A percentile compares a stretch with the other conserved stretches of the same genome.
These are phyloP conservation scores for Hevea brasiliensis DNA, from an alignment of 345 rosid species.

Conservation along the genomic window DNA sequence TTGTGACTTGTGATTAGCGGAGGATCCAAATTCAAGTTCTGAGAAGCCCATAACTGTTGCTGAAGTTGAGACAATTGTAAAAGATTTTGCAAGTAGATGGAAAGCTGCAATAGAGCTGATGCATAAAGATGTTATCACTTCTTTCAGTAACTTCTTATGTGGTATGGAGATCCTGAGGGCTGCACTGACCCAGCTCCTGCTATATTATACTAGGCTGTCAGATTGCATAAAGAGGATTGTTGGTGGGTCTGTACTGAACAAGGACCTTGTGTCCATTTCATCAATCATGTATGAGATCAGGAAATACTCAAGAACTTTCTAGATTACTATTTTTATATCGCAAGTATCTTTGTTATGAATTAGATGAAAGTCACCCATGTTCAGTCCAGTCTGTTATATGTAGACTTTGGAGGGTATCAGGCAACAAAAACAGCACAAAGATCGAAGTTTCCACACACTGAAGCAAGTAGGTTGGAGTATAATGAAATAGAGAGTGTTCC, in stretches of 20 bases:
- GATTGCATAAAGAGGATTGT: conserved; percentile 75
- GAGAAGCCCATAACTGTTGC: conserved; percentile 67
- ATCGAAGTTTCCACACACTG: background rate
- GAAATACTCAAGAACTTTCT: conserved; percentile 91
- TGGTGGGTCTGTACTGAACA: conserved; percentile 85
- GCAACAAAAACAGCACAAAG: background rate
- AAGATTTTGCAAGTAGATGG: conserved; percentile 90
- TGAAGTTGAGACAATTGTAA: conserved; percentile 84
- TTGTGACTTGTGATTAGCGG: conserved; percentile 46
- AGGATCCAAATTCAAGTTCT: conserved; percentile 62
- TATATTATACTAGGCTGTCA: conserved; percentile 87
- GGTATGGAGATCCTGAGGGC: conserved; percentile 98
- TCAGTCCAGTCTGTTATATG: background rate
- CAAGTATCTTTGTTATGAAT: background rate
- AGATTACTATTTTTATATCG: background rate
- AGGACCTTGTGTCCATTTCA: conserved; percentile 83
- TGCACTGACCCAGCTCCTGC: conserved; percentile 90
- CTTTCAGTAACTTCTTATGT: conserved; percentile 94
- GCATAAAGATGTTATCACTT: conserved; percentile 97
- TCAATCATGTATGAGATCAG: conserved; percentile 97
- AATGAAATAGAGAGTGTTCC: background rate
- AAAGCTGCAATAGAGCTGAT: conserved; percentile 88
- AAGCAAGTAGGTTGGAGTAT: background rate
- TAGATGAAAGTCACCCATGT: background rate
- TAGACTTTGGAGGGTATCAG: background rate